Base-by-base conservation (phyloP, 768 basidiomycete genomes). In the Boletellus emodensis region DNA sequence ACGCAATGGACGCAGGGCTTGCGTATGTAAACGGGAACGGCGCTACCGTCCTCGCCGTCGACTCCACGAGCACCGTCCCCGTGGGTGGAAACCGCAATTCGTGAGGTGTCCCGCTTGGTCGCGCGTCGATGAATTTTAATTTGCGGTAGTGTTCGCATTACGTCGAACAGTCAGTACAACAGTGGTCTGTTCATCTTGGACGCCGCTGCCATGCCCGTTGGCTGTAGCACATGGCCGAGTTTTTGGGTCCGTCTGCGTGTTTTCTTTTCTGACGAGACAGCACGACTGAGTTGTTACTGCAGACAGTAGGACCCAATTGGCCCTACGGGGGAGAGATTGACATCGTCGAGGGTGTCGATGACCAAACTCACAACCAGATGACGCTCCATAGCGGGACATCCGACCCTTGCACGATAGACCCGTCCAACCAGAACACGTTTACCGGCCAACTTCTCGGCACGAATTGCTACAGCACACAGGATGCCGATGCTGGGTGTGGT, bases 161-260 rank as follows among this genome's bases (percentile, higher is more conserved):
- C 72, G 47, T 75, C 83, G 28, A 78, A 80, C 60, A 82, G 71
- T 64, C 20, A n/a, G n/a, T 90, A 82, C 61, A 78, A 68, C 42
- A 65, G 72, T n/a, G 88, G 88, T 4, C 71, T 90, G 11, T 87
- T 90, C 71, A 82, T 90, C 56, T 76, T 87, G 15, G 88, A 90
- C 58, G 79, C 88, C 48, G 75, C 62, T 44, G 70, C 78, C 2
- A 86, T 87, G 84, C 87, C 87, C 9, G 75, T 79, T 46, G 88
- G 88, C 0, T 87, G 84, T 61, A 74, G 78, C 46, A 69, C 72
- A 34, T 81, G 79, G 76, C 83, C 68, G 70, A 86, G 85, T 67
- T 85, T 71, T 48, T 79, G 77, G 78, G 66, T 68, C 32, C 26
- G 65, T 58, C 69, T 30, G 8, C 30, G 15, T 32, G 20, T 33